Conservation (phyloP, 352 stramenopile genomes). For the Phytophthora vignae region DNA sequence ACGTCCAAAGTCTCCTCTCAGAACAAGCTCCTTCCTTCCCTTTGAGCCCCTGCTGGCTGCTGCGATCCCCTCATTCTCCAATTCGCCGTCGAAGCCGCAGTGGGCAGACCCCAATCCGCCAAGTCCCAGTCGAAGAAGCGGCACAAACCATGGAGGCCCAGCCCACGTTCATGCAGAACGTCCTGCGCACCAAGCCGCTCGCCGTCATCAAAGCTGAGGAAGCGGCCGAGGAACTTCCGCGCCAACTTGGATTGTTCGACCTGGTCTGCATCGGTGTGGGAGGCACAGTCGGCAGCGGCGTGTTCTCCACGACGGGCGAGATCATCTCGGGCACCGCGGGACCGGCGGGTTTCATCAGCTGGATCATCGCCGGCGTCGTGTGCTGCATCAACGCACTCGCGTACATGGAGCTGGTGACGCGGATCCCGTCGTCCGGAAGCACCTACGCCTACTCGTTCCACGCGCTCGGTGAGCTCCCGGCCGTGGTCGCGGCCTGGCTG, state of each 20-base stretch:
- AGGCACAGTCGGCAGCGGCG: constrained; percentile 90
- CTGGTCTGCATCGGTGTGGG: constrained; percentile 93
- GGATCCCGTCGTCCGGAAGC: constrained; percentile 88
- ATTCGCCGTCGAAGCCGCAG: constrained; percentile 27
- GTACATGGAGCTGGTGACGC: constrained; percentile 91
- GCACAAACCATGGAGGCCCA: constrained; percentile 36
- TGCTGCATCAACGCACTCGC: constrained; percentile 86
- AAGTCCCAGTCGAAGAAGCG: constrained; percentile 9
- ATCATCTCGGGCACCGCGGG: constrained; percentile 85
- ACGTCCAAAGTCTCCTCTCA: neutral
- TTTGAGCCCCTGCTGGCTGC: neutral
- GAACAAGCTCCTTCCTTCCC: neutral
- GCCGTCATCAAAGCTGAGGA: constrained; percentile 82
- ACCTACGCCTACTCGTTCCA: constrained; percentile 96
- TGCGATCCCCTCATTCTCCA: constrained; percentile 24
- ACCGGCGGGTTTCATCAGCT: constrained; percentile 83
- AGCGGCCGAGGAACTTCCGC: constrained; percentile 65
- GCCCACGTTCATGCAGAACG: constrained; percentile 54
- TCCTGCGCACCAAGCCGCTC: constrained; percentile 81
- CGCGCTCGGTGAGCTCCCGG: constrained; percentile 92
- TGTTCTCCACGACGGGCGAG: constrained; percentile 89
- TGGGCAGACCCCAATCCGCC: constrained; percentile 8
- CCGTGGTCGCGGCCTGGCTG: constrained; percentile 88
- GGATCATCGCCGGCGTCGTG: constrained; percentile 81
- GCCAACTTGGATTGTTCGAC: constrained; percentile 88